These are phyloP conservation scores for Penicillium glabrum DNA, from an alignment of 2,329 filamentous ascomycete genomes.

Conservation along the genomic window DNA sequence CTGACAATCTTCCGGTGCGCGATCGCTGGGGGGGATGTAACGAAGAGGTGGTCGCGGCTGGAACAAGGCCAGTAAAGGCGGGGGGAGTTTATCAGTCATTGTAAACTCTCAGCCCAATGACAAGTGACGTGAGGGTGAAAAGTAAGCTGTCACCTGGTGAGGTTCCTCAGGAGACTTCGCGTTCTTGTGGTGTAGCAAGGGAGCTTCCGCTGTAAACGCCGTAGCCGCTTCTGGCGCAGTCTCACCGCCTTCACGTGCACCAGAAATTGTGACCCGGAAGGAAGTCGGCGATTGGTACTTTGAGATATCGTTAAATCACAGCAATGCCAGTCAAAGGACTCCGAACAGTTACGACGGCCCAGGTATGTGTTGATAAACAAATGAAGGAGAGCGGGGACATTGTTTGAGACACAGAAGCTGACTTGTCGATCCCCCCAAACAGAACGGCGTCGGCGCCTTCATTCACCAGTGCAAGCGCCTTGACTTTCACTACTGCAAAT, in stretches of 20 bases:
- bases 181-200: conserved; percentile 18
- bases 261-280: conserved; percentile 26
- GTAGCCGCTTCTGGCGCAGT: conserved; percentile 23
- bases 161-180: conserved; percentile 19
- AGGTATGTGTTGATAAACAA: conserved; percentile 44
- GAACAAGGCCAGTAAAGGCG: conserved; percentile 89
- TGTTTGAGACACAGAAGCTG: neutral
- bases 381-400: neutral
- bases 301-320: conserved; percentile 7
- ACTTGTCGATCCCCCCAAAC: conserved; percentile 7
- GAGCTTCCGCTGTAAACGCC: conserved; percentile 20
- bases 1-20: conserved; percentile 77
- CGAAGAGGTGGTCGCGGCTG: conserved; percentile 88
- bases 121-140: conserved; percentile 17
- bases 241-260: conserved; percentile 13
- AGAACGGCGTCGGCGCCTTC: conserved; percentile 98
- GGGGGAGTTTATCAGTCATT: conserved; percentile 97
- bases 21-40: conserved; percentile 81
- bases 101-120: conserved; percentile 26
- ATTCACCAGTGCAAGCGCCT: conserved; percentile 95
- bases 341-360: conserved; percentile 55
- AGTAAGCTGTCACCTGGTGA: conserved; percentile 16
- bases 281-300: conserved; percentile 9
- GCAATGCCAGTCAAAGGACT: conserved; percentile 50
- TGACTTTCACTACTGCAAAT: conserved; percentile 97